phyloP scores from a whole-genome alignment of 345 rosid species.

The Combretum micranthum region DNA sequence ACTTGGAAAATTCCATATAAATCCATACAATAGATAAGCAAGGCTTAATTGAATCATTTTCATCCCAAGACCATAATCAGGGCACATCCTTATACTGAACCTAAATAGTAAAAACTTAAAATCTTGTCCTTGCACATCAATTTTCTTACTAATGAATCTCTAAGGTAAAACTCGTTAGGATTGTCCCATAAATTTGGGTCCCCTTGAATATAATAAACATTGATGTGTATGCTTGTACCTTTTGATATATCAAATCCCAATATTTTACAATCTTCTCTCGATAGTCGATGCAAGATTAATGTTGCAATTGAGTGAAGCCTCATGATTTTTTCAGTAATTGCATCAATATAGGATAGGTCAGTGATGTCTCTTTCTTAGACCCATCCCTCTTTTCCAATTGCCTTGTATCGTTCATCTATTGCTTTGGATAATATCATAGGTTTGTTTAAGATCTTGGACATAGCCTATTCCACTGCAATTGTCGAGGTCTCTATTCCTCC shows the following conservation, averaged over 20 bases:
- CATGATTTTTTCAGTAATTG: slow-evolving; percentile 27
- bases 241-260: slow-evolving; percentile 15
- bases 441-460: slow-evolving; percentile 20
- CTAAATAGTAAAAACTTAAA: slow-evolving; percentile 41
- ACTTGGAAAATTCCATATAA: slow-evolving; percentile 5
- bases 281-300: slow-evolving; percentile 6
- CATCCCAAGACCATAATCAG: slow-evolving; percentile 16
- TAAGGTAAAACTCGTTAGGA: slow-evolving; percentile 14
- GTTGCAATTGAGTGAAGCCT: slow-evolving; percentile 16
- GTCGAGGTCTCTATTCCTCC: slow-evolving; percentile 21
- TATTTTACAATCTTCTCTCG: slow-evolving; percentile 13
- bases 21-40: slow-evolving; percentile 13
- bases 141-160: slow-evolving; percentile 13
- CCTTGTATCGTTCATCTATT: slow-evolving; percentile 24
- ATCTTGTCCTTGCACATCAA: slow-evolving; percentile 32
- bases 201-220: slow-evolving; percentile 14
- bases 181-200: slow-evolving; percentile 19
- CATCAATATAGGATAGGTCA: slow-evolving; percentile 27
- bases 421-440: slow-evolving; percentile 16
- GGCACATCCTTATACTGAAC: slow-evolving; percentile 25
- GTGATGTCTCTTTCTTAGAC: slow-evolving; percentile 30
- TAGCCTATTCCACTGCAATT: slow-evolving; percentile 18
- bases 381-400: slow-evolving; percentile 28
- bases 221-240: slow-evolving; percentile 12
- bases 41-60: slow-evolving; percentile 8